These are phyloP conservation scores for Forsythia suspensa DNA, from an alignment of 257 asterid genomes.

Conservation along the genomic window DNA sequence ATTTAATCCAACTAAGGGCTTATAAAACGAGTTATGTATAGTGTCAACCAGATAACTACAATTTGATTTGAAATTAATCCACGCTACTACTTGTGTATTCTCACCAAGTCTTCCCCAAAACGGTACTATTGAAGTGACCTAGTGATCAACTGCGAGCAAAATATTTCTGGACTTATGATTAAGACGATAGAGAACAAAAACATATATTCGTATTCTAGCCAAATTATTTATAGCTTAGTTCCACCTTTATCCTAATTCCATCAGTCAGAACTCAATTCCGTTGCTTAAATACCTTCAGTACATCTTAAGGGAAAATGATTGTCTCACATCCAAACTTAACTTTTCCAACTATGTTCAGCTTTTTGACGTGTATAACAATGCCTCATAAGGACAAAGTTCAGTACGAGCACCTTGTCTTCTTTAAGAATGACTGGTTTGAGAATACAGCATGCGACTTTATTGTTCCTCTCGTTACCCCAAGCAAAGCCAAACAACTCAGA, in stretches of 20 bases:
- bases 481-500: not conserved
- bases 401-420: not conserved
- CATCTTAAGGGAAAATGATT: not conserved
- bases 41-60: not conserved
- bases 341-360: not conserved
- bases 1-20: not conserved
- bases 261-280: not conserved
- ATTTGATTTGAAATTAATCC: not conserved
- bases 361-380: not conserved
- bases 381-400: not conserved
- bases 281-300: not conserved
- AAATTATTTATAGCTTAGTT: not conserved
- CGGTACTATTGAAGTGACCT: not conserved
- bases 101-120: not conserved
- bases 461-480: slow-evolving; percentile 1
- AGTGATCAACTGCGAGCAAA: not conserved
- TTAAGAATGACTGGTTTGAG: not conserved
- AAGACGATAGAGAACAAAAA: not conserved
- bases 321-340: not conserved
- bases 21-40: not conserved
- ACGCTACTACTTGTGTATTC: not conserved
- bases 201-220: not conserved
- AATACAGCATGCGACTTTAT: not conserved
- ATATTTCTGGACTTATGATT: not conserved
- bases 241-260: not conserved